Conservation (phyloP, 805 yeast genomes). For the Schizosaccharomyces lindneri region DNA sequence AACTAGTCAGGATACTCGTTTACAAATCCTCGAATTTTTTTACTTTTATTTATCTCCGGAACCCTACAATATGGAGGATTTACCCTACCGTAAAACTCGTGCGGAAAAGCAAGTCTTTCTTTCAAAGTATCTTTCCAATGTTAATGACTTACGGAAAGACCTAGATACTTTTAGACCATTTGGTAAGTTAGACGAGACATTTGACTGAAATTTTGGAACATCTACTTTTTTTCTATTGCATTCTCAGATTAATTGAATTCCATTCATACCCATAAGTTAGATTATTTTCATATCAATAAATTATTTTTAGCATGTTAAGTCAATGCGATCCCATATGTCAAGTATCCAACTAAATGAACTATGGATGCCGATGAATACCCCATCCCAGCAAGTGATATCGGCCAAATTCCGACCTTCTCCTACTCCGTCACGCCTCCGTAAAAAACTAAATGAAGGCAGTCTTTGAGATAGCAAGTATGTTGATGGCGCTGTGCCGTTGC, state of each 20-base stretch:
- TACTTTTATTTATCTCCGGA: constrained; percentile 31
- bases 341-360: background rate
- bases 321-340: background rate
- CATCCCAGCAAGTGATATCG: constrained; percentile 1
- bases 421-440: background rate
- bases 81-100: constrained; percentile 14
- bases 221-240: no score
- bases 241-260: no score
- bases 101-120: constrained; percentile 14
- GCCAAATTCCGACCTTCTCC: background rate
- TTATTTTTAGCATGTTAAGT: background rate
- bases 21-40: constrained; percentile 30
- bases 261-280: no score
- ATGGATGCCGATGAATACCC: constrained; percentile 1
- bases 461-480: background rate
- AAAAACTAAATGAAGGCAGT: background rate
- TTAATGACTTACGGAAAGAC: constrained; percentile 15
- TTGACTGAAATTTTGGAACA: background rate
- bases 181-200: constrained; percentile 12
- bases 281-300: background rate
- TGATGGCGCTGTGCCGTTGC: background rate
- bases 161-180: constrained; percentile 17
- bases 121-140: constrained; percentile 13
- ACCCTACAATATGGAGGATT: constrained; percentile 7
- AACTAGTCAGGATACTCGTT: constrained; percentile 21